Evolutionary conservation across 805 yeast genomes (phyloP).

Genomic region (Barnettozyma botsteinii): DNA sequence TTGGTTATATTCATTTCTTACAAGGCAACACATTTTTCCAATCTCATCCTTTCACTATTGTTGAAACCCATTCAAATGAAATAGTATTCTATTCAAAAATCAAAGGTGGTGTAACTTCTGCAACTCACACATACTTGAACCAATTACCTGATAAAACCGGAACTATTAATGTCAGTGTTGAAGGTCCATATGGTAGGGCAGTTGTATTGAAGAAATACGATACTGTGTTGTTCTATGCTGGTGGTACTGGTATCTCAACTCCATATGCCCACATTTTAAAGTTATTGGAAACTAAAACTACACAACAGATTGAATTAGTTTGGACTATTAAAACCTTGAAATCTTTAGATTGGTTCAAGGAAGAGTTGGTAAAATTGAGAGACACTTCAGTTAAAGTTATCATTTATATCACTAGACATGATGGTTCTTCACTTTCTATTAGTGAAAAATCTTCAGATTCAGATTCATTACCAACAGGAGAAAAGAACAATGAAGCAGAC

Average conservation of each 20-base stretch:
- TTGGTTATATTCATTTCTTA: slow-evolving; percentile 52
- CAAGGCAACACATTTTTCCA: slow-evolving; percentile 53
- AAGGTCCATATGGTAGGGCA: slow-evolving; percentile 57
- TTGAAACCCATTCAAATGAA: slow-evolving; percentile 34
- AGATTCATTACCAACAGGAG: slow-evolving; percentile 4
- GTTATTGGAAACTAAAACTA: slow-evolving; percentile 15
- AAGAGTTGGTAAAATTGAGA: slow-evolving; percentile 35
- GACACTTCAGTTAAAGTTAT: slow-evolving; percentile 11
- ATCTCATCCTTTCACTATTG: slow-evolving; percentile 67
- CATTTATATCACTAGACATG: slow-evolving; percentile 21
- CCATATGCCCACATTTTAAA: slow-evolving; percentile 37
- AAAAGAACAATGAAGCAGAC: background rate
- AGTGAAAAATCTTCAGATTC: slow-evolving; percentile 7
- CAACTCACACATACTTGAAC: slow-evolving; percentile 25
- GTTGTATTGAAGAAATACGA: slow-evolving; percentile 32
- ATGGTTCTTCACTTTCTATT: background rate
- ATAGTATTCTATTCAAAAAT: slow-evolving; percentile 43
- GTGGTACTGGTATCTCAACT: slow-evolving; percentile 51
- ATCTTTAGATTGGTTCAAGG: slow-evolving; percentile 46
- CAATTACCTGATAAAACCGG: slow-evolving; percentile 23
- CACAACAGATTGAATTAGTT: slow-evolving; percentile 39
- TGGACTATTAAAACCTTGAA: slow-evolving; percentile 60
- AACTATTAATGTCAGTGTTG: slow-evolving; percentile 37
- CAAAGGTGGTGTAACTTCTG: slow-evolving; percentile 46
- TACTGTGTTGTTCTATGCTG: slow-evolving; percentile 39